phyloP scores from a whole-genome alignment of 805 yeast genomes.

The Candida parachauliodes region DNA sequence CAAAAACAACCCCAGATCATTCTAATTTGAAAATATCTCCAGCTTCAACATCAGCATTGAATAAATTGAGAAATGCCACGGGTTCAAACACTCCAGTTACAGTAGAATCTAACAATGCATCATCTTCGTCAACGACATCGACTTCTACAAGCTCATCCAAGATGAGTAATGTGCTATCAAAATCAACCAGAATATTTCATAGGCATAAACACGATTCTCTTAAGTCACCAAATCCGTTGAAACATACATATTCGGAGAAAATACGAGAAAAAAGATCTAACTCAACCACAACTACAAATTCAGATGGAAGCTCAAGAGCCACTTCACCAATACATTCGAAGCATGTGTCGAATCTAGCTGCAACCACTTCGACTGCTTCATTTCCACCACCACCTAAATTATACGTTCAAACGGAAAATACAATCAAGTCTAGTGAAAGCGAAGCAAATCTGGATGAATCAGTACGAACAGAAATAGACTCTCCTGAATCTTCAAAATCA shows the following conservation, averaged over 20 bases:
- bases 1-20: background rate
- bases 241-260: constrained; percentile 24
- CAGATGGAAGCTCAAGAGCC: constrained; percentile 16
- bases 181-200: constrained; percentile 26
- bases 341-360: background rate
- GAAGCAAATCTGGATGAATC: constrained; percentile 8
- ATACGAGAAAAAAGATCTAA: constrained; percentile 6
- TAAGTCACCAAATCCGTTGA: constrained; percentile 16
- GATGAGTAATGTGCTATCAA: constrained; percentile 23
- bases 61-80: background rate
- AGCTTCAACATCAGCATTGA: background rate
- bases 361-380: background rate
- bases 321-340: constrained; percentile 16
- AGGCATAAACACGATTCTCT: constrained; percentile 15
- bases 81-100: background rate
- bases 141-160: constrained; percentile 2
- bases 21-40: background rate
- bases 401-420: constrained; percentile 5
- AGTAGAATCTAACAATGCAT: background rate
- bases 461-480: background rate
- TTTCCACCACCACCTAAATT: constrained; percentile 4
- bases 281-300: constrained; percentile 1
- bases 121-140: background rate
- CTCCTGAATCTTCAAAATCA: background rate
- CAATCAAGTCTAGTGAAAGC: constrained; percentile 5